Evolutionary conservation across 2,329 filamentous ascomycete species (phyloP), one percentile per base, ranked within the genome.

Genomic region (Aureobasidium vineae): DNA sequence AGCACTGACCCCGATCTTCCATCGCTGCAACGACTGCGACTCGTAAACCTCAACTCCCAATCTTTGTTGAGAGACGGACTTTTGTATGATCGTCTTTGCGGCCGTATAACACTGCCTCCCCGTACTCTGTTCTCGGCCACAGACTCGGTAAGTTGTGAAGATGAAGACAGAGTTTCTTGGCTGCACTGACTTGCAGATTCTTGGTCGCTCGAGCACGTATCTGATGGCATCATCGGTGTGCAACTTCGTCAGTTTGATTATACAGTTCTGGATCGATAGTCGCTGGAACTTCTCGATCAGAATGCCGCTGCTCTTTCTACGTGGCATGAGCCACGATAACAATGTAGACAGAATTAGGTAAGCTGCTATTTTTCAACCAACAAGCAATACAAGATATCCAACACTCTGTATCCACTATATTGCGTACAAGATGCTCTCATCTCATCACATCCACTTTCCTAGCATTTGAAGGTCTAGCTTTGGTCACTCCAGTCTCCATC

Each of bases 61-160:
- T n/a, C 10, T 31, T 52, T 31, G 49, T 52, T 52, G 49, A 52
- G 26, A 23, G 10, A 6, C 11, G n/a, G 7, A 38, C n/a, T 19
- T 52, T 19, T 15, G 15, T 33, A 11, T 33, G 49, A 52, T 52
- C 49, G 49, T 52, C 49, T 10, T 52, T 52, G 49, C 49, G 49
- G 49, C 49, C 49, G 49, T 52, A 52, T 15, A 52, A 52, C 49
- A 52, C 49, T 33, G 49, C 49, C 49, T 52, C 49, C 49, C 26
- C 49, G 8, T 5, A 21, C 3, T 2, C 23, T 26, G 45, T 26
- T 26, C 21, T 49, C 45, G 41, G 41, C 41, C 41, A 23, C 13
- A 15, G 13, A 13, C 11, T 47, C 45, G 45, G n/a, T 13, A 21
- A 11, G 3, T 23, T 7, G 41, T 43, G 41, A 19, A 43, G 41